Evolutionary conservation across 306 rosid species (phyloP), one percentile per base, ranked within the genome.

Genomic region (apple (Malus domestica)): DNA sequence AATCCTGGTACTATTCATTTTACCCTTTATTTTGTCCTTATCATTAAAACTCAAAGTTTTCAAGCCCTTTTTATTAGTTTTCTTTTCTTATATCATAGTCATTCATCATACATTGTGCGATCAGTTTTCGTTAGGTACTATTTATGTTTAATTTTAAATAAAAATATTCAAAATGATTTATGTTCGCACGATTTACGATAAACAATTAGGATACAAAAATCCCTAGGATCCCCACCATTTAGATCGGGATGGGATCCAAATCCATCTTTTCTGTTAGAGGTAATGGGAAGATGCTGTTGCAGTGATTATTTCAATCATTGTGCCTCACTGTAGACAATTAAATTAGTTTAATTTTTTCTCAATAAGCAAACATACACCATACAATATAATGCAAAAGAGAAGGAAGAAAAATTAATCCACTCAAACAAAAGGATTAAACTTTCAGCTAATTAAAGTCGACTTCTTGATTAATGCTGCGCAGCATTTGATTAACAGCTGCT

Each of bases 401-500:
- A 30, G 8, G 22, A 59, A 40, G 40, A 2, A 42, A 61, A 74
- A 61, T 40, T 57, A 46, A 51, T 51, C 32, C 61, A 45, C 46
- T 7, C 49, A 25, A 38, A 52, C 51, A 78, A 78, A 23, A 66
- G 20, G 49, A 30, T 51, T 40, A 58, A 60, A 8, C 3, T 73
- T 71, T 88, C 82, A 89, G 80, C 68, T 85, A 42, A 42, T 42
- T 42, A 76, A 87, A 87, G 57, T 79, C 80, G 58, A 79, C 89
- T 71, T 85, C 83, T 79, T 88, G 83, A n/a, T 38, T 38, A 38
- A 91, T 77, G 22, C 70, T 81, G 70, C 83, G 70, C 54, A 93
- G 79, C 79, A 90, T 85, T 85, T 90, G 89, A 86, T 93, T 91
- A 79, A 90, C 94, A 52, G 93, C 90, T 46, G 86, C 87, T 73